phyloP scores from a whole-genome alignment of 2,329 filamentous ascomycete genomes.

The Alternaria postmessia region DNA sequence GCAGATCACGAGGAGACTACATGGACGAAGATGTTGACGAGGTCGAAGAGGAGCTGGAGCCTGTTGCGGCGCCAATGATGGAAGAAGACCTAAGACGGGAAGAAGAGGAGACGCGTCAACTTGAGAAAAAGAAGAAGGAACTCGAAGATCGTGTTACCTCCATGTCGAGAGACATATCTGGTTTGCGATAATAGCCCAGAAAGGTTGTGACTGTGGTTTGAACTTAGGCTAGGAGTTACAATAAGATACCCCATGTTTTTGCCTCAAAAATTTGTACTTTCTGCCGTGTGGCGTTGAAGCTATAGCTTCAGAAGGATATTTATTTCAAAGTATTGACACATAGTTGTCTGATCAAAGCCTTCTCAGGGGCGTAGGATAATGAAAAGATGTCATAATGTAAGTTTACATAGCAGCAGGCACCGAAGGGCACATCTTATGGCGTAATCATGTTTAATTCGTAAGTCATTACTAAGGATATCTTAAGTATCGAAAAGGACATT shows the following conservation, averaged over 20 bases:
- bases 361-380: not conserved
- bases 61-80: conserved; percentile 61
- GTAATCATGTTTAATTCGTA: not conserved
- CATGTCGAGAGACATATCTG: conserved; percentile 74
- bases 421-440: not conserved
- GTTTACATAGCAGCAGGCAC: not conserved
- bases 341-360: not conserved
- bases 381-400: not conserved
- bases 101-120: conserved; percentile 71
- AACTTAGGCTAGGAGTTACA: conserved; percentile 6
- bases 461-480: conserved; percentile 1
- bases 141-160: conserved; percentile 71
- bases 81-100: conserved; percentile 74
- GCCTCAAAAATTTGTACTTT: too few relatives aligned
- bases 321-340: not conserved
- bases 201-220: not conserved
- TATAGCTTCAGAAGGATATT: not conserved
- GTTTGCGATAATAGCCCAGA: conserved; percentile 52
- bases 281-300: not conserved
- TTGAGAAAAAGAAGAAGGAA: conserved; percentile 69
- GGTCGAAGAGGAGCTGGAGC: conserved; percentile 50
- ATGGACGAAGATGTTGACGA: conserved; percentile 64
- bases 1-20: conserved; percentile 65
- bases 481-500: not conserved
- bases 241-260: conserved; percentile 13